These are phyloP conservation scores for Nakaseomyces uthaithaninus DNA, from an alignment of 1,139 yeast species.

Conservation along the genomic window DNA sequence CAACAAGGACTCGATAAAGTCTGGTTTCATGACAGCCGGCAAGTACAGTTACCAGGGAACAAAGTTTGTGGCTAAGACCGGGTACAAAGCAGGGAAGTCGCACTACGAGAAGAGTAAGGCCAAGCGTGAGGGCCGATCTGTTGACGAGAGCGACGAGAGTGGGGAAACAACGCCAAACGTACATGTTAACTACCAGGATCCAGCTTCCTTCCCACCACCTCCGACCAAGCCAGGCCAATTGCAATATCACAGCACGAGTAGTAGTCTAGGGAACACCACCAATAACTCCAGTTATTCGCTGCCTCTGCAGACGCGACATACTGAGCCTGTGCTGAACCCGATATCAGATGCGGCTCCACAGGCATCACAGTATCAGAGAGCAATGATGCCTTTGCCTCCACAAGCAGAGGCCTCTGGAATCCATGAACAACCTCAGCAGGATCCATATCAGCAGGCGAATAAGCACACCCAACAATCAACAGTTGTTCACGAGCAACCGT, in stretches of 20 bases:
- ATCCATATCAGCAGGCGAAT: background rate
- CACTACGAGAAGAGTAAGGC: conserved; percentile 25
- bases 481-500: too few relatives aligned
- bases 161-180: conserved; percentile 4
- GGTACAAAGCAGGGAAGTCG: conserved; percentile 38
- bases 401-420: background rate
- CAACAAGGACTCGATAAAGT: conserved; percentile 39
- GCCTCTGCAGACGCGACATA: conserved; percentile 5
- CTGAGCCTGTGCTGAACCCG: conserved; percentile 1
- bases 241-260: conserved; percentile 18
- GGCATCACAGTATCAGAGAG: background rate
- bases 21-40: conserved; percentile 36
- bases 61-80: conserved; percentile 41
- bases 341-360: background rate
- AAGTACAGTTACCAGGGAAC: conserved; percentile 36
- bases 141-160: conserved; percentile 7
- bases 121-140: conserved; percentile 15
- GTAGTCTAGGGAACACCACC: background rate
- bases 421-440: background rate
- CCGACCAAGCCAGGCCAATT: conserved; percentile 40
- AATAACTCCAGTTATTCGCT: conserved; percentile 1
- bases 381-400: conserved; percentile 1
- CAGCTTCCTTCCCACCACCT: conserved; percentile 45
- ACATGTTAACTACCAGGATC: conserved; percentile 27
- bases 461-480: too few relatives aligned